Conservation (phyloP, 164 flowering plant species). For the Echeveria elegans region DNA sequence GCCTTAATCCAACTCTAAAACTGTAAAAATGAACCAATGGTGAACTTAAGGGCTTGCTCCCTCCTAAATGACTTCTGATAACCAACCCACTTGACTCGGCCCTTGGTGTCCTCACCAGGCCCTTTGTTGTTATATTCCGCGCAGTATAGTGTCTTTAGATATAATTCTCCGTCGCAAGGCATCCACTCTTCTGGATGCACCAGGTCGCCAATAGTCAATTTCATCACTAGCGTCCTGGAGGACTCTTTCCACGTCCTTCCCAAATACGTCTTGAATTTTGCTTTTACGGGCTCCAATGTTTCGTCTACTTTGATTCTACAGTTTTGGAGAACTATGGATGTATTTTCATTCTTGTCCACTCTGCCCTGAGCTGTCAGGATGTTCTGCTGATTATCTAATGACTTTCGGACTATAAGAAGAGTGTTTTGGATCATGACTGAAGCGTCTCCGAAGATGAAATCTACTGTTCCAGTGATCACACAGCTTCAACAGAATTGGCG, state of each 20-base stretch:
- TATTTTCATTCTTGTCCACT: slow-evolving; percentile 19
- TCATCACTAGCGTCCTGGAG: slow-evolving; percentile 33
- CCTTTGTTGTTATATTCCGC: slow-evolving; percentile 65
- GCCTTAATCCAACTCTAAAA: slow-evolving; percentile 26
- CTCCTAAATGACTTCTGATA: slow-evolving; percentile 19
- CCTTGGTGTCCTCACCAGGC: slow-evolving; percentile 30
- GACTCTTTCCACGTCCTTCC: slow-evolving; percentile 33
- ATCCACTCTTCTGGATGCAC: slow-evolving; percentile 32
- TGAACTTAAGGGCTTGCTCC: slow-evolving; percentile 37
- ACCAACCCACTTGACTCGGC: slow-evolving; percentile 63
- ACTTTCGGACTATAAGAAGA: slow-evolving; percentile 20
- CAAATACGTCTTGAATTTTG: slow-evolving; percentile 21
- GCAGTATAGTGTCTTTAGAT: slow-evolving; percentile 38
- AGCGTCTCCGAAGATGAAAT: slow-evolving; percentile 36
- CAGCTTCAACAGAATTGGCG: too few relatives aligned
- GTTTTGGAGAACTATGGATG: slow-evolving; percentile 30
- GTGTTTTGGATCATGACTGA: slow-evolving; percentile 32
- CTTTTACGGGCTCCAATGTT: slow-evolving; percentile 6
- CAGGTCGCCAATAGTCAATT: slow-evolving; percentile 20
- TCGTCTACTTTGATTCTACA: slow-evolving; percentile 19
- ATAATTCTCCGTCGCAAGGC: slow-evolving; percentile 36
- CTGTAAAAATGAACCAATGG: slow-evolving; percentile 36
- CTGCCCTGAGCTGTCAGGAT: slow-evolving; percentile 31
- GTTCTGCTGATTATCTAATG: slow-evolving; percentile 23
- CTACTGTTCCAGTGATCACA: slow-evolving; percentile 39